Percentiles rank a stretch among this genome's conserved stretches.
phyloP scores from a whole-genome alignment of 1,284 basidiomycete genomes.

The Cryptococcus maquisensis region DNA sequence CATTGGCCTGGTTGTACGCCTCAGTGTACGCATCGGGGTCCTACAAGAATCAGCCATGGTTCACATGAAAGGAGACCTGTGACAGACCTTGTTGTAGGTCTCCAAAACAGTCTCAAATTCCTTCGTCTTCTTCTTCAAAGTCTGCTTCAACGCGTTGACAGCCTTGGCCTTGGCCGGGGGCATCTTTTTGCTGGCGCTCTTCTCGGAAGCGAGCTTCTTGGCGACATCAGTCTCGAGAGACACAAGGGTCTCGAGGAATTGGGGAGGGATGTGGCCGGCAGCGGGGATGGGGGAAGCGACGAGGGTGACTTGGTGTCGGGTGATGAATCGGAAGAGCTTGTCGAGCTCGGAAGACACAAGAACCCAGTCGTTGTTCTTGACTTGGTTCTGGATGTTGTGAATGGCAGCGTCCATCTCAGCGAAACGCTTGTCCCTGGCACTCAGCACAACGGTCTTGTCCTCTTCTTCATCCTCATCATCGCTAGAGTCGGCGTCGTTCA shows the following conservation, averaged over 20 bases:
- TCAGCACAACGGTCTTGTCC: conserved; percentile 47
- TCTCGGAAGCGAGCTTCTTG: conserved; percentile 73
- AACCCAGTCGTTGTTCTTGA: conserved; percentile 91
- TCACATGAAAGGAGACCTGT: neutral
- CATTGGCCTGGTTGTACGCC: conserved; percentile 61
- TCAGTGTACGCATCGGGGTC: conserved; percentile 85
- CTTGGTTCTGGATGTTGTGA: conserved; percentile 86
- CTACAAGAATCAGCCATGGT: conserved; percentile 46
- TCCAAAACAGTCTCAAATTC: conserved; percentile 81
- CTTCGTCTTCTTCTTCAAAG: conserved; percentile 84
- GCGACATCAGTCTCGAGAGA: conserved; percentile 75
- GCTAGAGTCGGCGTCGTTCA: conserved; percentile 40
- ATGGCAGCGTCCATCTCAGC: conserved; percentile 60
- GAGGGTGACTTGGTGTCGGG: conserved; percentile 67
- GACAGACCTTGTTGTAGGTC: conserved; percentile 67
- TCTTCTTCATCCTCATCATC: conserved; percentile 47
- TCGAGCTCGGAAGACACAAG: conserved; percentile 93
- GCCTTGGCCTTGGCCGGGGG: conserved; percentile 91
- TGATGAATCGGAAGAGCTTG: conserved; percentile 84
- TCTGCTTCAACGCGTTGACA: conserved; percentile 94
- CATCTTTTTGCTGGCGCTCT: conserved; percentile 90
- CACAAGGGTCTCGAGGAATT: conserved; percentile 74
- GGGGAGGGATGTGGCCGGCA: conserved; percentile 79
- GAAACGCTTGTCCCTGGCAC: conserved; percentile 50
- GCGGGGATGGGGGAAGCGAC: conserved; percentile 54